phyloP scores from a whole-genome alignment of 1,284 basidiomycete species.

The Microbotryum lychnidis-dioicae region DNA sequence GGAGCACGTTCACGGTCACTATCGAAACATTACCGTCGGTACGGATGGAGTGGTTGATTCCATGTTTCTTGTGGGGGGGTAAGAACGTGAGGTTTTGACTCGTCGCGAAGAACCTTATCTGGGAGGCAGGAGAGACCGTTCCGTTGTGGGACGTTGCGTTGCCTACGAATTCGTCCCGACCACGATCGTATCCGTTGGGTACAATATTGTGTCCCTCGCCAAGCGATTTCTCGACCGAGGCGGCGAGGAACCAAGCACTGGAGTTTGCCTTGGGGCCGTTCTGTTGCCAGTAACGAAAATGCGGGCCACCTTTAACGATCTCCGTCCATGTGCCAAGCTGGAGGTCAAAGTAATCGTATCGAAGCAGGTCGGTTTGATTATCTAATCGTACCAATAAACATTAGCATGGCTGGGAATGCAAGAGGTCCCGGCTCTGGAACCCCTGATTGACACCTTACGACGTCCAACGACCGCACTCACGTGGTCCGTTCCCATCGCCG shows the following conservation, averaged over 20 bases:
- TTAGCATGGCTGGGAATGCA: background rate
- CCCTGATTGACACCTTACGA: too few relatives aligned
- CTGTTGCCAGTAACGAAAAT: slow-evolving; percentile 75
- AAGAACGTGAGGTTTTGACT: slow-evolving; percentile 36
- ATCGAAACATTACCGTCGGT: slow-evolving; percentile 80
- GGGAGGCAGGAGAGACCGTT: slow-evolving; percentile 56
- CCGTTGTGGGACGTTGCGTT: slow-evolving; percentile 57
- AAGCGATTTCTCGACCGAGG: slow-evolving; percentile 33
- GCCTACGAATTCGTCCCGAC: slow-evolving; percentile 69
- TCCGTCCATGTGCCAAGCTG: slow-evolving; percentile 71
- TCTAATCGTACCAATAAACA: slow-evolving; percentile 41
- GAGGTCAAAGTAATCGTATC: slow-evolving; percentile 69
- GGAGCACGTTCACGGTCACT: slow-evolving; percentile 61
- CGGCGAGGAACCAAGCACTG: slow-evolving; percentile 74
- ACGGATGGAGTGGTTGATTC: slow-evolving; percentile 66
- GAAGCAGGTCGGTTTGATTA: slow-evolving; percentile 66
- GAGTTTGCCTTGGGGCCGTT: slow-evolving; percentile 51
- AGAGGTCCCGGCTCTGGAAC: too few relatives aligned
- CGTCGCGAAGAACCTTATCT: slow-evolving; percentile 41
- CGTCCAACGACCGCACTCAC: slow-evolving; percentile 43
- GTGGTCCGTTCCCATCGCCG: slow-evolving; percentile 67
- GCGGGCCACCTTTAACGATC: slow-evolving; percentile 77
- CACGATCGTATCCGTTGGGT: slow-evolving; percentile 46
- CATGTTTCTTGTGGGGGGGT: slow-evolving; percentile 47
- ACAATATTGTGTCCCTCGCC: slow-evolving; percentile 49